Base-by-base conservation (phyloP, 2,329 filamentous ascomycete genomes). In the Grosmannia huntii region DNA sequence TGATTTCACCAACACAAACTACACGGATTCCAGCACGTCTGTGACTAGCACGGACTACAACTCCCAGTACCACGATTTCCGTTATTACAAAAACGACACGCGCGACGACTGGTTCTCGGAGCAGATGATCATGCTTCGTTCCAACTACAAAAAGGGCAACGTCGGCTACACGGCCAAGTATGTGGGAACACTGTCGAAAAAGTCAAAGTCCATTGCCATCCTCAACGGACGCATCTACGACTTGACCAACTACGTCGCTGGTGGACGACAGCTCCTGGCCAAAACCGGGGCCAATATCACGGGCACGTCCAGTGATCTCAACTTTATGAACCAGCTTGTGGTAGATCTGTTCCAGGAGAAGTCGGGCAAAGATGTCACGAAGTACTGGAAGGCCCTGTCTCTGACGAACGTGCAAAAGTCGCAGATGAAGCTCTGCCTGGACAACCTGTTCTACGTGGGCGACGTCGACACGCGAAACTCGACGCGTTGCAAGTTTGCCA, bases 381-480 rank as follows among this genome's bases (percentile, higher is more conserved):
- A 92, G 68, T 84, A 87, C 65, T 99, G 90, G 89, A 76, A 91
- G 51, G 76, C 81, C 1, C 76, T 97, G 31, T 70, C 72, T 6
- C 70, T 96, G 52, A 49, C 52, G 4, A 21, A 73, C 0, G 76
- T 68, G 0, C 67, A 82, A 63, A 86, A 85, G 65, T 66, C 70
- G 23, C 79, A 84, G 38, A 95, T 95, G 89, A 76, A 85, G 68
- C 76, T 84, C 1, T 99, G 94, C 68, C 79, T 99, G 57, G 85
- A 97, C 73, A 95, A 96, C 65, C 79, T 99, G 44, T 99, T 97
- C 75, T 96, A 94, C 67, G 84, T 96, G 25, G 94, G 90, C 33
- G 86, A 95, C 62, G 77, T 96, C 3, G 94, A 99, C 68, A 97
- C 92, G 2, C 81, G 94, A 76, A 90, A 88, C 72, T 96, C 92